phyloP scores from a whole-genome alignment of 257 asterid genomes.

The Capsicum chinense region DNA sequence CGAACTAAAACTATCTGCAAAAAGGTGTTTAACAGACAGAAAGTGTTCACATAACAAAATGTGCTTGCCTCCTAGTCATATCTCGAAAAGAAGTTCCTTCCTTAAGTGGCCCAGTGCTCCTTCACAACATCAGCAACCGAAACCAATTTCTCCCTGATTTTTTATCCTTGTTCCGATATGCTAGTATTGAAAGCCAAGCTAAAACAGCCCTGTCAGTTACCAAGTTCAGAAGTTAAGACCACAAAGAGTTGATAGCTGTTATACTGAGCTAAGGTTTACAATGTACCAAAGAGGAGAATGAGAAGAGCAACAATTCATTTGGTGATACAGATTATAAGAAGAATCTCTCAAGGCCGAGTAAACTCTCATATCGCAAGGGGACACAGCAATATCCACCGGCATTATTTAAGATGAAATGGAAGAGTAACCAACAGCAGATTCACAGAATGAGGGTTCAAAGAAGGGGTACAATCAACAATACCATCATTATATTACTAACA shows the following conservation, averaged over 20 bases:
- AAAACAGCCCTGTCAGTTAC: slow-evolving; percentile 79
- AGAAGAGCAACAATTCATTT: slow-evolving; percentile 9
- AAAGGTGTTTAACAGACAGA: slow-evolving; percentile 16
- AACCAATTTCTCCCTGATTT: slow-evolving; percentile 77
- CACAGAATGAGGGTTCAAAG: not conserved
- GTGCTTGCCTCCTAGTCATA: slow-evolving; percentile 87
- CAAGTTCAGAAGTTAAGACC: slow-evolving; percentile 27
- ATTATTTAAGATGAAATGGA: slow-evolving; percentile 17
- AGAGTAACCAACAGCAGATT: slow-evolving; percentile 3
- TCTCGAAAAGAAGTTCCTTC: slow-evolving; percentile 94
- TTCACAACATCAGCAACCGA: slow-evolving; percentile 85
- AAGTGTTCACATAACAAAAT: slow-evolving; percentile 32
- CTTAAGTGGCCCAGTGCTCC: slow-evolving; percentile 93
- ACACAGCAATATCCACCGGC: not conserved
- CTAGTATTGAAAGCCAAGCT: slow-evolving; percentile 97
- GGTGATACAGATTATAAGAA: not conserved
- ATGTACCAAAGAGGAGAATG: not conserved
- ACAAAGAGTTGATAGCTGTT: slow-evolving; percentile 11
- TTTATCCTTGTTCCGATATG: slow-evolving; percentile 77
- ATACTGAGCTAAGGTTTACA: not conserved
- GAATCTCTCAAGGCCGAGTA: slow-evolving; percentile 1
- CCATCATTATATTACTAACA: not conserved
- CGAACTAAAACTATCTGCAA: slow-evolving; percentile 17
- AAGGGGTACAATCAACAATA: not conserved
- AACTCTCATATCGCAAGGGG: not conserved